Evolutionary conservation across 2,329 filamentous ascomycete genomes (phyloP).

Genomic region (Xylaria multiplex): DNA sequence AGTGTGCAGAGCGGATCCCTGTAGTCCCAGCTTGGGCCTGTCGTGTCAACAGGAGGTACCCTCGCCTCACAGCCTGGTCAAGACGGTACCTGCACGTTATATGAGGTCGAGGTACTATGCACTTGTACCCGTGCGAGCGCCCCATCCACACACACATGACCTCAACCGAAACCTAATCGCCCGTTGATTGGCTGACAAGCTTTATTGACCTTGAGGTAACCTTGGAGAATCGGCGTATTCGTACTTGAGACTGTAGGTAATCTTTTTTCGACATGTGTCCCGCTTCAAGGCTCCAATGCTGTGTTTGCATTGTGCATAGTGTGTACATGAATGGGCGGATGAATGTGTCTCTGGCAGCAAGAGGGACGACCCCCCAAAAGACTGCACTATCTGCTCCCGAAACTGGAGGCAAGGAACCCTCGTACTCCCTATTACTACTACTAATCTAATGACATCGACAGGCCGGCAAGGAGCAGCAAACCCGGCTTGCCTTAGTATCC

Average conservation of each 20-base stretch:
- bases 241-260: constrained; percentile 15
- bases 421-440: background rate
- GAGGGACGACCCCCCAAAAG: background rate
- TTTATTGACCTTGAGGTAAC: constrained; percentile 15
- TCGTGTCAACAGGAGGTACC: constrained; percentile 22
- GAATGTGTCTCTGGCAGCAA: background rate
- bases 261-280: constrained; percentile 17
- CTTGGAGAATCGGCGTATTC: constrained; percentile 31
- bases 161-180: constrained; percentile 13
- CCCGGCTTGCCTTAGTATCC: constrained; percentile 21
- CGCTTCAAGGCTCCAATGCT: background rate
- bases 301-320: constrained; percentile 20
- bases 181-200: constrained; percentile 27
- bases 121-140: constrained; percentile 17
- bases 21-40: constrained; percentile 3
- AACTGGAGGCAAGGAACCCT: no score
- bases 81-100: constrained; percentile 13
- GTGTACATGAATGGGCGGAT: background rate
- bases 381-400: no score
- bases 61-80: background rate
- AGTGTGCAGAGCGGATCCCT: constrained; percentile 9
- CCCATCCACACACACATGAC: constrained; percentile 28
- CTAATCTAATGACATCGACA: constrained; percentile 15
- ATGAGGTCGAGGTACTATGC: constrained; percentile 10
- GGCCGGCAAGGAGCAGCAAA: constrained; percentile 15